A percentile compares a stretch with the other conserved stretches of the same genome.
These are phyloP conservation scores for Tillandsia leiboldiana DNA, from an alignment of 176 grass and related monocot genomes.

Conservation along the genomic window DNA sequence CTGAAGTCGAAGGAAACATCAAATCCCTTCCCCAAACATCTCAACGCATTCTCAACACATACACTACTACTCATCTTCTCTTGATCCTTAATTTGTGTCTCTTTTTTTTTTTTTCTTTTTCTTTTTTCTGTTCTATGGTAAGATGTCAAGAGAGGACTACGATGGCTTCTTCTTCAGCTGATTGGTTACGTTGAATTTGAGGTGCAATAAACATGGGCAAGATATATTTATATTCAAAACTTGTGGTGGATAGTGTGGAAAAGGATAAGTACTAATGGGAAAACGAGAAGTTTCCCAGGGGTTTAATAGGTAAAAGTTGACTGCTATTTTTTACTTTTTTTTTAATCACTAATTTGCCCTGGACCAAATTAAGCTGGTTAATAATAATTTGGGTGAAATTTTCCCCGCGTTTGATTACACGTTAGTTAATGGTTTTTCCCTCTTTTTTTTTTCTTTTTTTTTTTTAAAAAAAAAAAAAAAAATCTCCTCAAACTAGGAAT, in stretches of 20 bases:
- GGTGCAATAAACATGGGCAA: too few relatives aligned
- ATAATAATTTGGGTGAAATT: too few relatives aligned
- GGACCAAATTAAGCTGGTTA: not conserved
- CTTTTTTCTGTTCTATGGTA: not conserved
- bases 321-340: conserved; percentile 1
- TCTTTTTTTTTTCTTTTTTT: too few relatives aligned
- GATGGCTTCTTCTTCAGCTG: conserved; percentile 4
- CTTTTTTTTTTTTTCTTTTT: not conserved
- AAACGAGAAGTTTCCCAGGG: conserved; percentile 12
- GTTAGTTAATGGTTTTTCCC: too few relatives aligned
- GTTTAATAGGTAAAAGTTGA: conserved; percentile 24
- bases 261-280: conserved; percentile 3
- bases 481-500: too few relatives aligned
- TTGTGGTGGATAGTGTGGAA: not conserved
- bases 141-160: not conserved
- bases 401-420: too few relatives aligned
- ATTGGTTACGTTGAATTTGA: conserved; percentile 5
- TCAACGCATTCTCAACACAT: conserved; percentile 35
- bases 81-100: not conserved
- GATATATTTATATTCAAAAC: not conserved
- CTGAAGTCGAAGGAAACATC: conserved; percentile 63
- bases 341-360: not conserved
- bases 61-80: conserved; percentile 24
- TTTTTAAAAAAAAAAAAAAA: too few relatives aligned
- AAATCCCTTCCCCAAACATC: conserved; percentile 60